These are phyloP conservation scores for Leccinum variicolor DNA, from an alignment of 768 basidiomycete genomes.

Conservation along the genomic window DNA sequence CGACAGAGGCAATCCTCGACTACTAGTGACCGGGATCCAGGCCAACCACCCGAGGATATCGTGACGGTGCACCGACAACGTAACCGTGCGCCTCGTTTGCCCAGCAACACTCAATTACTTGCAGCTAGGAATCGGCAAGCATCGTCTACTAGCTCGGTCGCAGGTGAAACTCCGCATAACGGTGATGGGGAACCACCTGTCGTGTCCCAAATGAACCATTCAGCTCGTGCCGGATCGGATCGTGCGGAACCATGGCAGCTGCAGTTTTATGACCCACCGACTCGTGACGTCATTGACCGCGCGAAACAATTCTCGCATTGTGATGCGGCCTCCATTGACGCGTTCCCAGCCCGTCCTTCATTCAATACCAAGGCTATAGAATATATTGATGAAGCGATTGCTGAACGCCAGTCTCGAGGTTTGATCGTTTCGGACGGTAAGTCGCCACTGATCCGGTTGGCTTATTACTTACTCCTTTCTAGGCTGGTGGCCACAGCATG, in stretches of 20 bases:
- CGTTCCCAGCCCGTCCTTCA: not conserved
- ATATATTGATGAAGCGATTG: conserved; percentile 1
- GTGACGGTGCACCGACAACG: not conserved
- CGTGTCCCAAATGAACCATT: not conserved
- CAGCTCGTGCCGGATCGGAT: not conserved
- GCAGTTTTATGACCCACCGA: not conserved
- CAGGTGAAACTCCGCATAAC: not conserved
- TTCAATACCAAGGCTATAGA: conserved; percentile 1
- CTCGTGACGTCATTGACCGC: not conserved
- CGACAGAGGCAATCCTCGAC: not conserved
- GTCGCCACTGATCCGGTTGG: too few species aligned
- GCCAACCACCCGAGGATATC: not conserved
- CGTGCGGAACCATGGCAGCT: not conserved
- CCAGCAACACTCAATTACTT: conserved; percentile 1
- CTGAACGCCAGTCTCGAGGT: not conserved
- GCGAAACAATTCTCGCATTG: conserved; percentile 3
- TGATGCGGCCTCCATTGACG: not conserved
- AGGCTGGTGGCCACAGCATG: conserved; percentile 6
- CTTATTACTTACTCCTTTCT: not conserved
- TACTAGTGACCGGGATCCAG: not conserved
- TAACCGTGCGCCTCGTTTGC: not conserved
- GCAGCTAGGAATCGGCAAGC: not conserved
- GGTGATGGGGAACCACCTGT: not conserved
- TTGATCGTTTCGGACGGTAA: not conserved
- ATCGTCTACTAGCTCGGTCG: not conserved